A percentile compares a stretch with the other conserved stretches of the same genome.
phyloP scores from a whole-genome alignment of 345 rosid genomes.

The Turnera subulata region DNA sequence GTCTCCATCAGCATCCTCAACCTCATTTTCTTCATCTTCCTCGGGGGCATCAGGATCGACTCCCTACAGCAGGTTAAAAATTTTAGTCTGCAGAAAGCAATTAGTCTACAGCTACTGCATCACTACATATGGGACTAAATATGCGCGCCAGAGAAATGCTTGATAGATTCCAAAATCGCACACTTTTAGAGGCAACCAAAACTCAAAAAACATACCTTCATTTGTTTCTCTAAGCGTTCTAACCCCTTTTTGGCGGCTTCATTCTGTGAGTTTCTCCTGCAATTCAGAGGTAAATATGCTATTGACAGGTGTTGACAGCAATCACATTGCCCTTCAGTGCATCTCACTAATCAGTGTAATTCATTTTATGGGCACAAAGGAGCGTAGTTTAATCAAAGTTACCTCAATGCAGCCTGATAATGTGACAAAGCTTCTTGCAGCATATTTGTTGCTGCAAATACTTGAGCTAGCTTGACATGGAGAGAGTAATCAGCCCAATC shows the following conservation, averaged over 20 bases:
- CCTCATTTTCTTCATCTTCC: conserved; percentile 94
- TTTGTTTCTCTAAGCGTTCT: conserved; percentile 92
- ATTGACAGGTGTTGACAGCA: conserved; percentile 6
- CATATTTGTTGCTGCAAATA: conserved; percentile 80
- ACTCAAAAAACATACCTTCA: conserved; percentile 62
- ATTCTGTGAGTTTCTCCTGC: conserved; percentile 82
- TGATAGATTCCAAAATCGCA: background rate
- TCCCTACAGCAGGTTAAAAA: conserved; percentile 49
- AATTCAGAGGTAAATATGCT: conserved; percentile 9
- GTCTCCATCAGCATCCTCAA: conserved; percentile 93
- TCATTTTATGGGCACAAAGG: background rate
- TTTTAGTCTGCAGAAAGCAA: background rate
- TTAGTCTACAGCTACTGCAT: background rate
- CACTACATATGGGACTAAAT: background rate
- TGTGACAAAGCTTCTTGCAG: conserved; percentile 83
- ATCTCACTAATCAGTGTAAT: no score
- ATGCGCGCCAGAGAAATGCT: background rate
- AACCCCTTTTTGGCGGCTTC: conserved; percentile 95
- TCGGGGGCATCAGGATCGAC: conserved; percentile 98
- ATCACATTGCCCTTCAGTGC: background rate
- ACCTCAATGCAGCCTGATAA: conserved; percentile 94
- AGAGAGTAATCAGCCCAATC: conserved; percentile 98
- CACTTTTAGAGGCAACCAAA: background rate
- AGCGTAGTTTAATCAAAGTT: background rate
- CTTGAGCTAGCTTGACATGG: conserved; percentile 97